Percentiles rank a stretch among this genome's conserved stretches.
Evolutionary conservation across 1,284 basidiomycete genomes (phyloP).

Genomic region (Boletus holoroseus): DNA sequence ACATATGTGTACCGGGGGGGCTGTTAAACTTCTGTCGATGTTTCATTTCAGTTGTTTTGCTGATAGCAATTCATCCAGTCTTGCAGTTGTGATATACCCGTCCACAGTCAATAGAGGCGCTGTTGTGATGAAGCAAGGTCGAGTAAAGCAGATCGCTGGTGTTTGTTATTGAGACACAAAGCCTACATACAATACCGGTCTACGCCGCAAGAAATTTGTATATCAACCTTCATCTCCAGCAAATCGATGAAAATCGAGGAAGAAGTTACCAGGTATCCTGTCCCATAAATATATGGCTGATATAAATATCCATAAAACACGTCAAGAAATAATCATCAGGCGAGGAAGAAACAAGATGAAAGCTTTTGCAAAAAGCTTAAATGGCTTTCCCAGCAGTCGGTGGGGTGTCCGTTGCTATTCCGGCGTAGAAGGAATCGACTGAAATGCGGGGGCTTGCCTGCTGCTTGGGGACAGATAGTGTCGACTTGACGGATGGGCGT

Average conservation of each 20-base stretch:
- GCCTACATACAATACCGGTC: conserved; percentile 8
- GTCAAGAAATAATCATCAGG: not conserved
- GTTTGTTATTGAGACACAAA: conserved; percentile 3
- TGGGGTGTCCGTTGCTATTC: conserved; percentile 17
- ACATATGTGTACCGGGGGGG: no score
- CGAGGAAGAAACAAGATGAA: not conserved
- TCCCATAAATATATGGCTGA: conserved; percentile 1
- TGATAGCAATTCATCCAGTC: no score
- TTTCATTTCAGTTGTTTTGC: no score
- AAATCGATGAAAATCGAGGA: conserved; percentile 10
- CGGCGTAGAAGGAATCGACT: conserved; percentile 30
- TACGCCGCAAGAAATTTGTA: conserved; percentile 5
- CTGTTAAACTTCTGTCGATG: no score
- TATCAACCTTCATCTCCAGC: conserved; percentile 6
- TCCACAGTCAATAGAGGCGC: not conserved
- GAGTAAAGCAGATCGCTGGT: not conserved
- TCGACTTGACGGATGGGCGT: conserved; percentile 15
- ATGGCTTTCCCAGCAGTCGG: conserved; percentile 18
- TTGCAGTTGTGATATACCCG: not conserved
- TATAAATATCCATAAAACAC: conserved; percentile 27
- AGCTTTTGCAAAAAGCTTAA: conserved; percentile 13
- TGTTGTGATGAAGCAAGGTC: not conserved
- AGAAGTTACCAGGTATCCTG: conserved; percentile 6
- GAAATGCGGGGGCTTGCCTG: conserved; percentile 20
- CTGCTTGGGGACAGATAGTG: conserved; percentile 5